A percentile compares a stretch with the other conserved stretches of the same genome.
These are phyloP conservation scores for Tricholoma hemisulphureum DNA, from an alignment of 768 basidiomycete genomes.

Conservation along the genomic window DNA sequence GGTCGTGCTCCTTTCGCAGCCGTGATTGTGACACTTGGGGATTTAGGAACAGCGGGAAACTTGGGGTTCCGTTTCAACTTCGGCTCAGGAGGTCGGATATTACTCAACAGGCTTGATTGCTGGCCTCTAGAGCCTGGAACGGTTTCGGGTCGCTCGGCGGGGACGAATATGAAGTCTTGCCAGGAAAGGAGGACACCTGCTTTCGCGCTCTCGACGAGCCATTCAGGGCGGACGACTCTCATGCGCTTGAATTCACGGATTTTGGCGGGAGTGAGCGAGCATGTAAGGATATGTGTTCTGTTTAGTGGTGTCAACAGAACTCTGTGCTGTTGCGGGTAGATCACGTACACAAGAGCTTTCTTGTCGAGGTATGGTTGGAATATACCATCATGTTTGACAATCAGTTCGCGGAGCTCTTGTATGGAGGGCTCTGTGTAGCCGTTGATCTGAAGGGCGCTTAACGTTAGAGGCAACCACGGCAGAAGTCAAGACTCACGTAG, in stretches of 20 bases:
- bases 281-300: constrained; percentile 91
- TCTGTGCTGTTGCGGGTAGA: background rate
- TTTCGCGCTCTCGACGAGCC: constrained; percentile 82
- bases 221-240: constrained; percentile 87
- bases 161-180: constrained; percentile 66
- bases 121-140: constrained; percentile 47
- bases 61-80: background rate
- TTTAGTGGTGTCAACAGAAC: background rate
- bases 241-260: constrained; percentile 83
- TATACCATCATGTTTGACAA: constrained; percentile 78
- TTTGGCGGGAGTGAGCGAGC: constrained; percentile 87
- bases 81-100: constrained; percentile 11
- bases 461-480: background rate
- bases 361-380: constrained; percentile 83
- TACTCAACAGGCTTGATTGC: constrained; percentile 34
- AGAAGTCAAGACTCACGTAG: constrained; percentile 57
- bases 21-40: background rate
- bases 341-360: constrained; percentile 67
- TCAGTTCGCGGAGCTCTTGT: constrained; percentile 77
- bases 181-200: constrained; percentile 72
- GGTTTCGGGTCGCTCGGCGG: constrained; percentile 44
- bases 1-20: background rate
- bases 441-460: constrained; percentile 61
- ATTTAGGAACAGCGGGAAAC: background rate
- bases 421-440: constrained; percentile 87